These are phyloP conservation scores for Barnettozyma pratensis DNA, from an alignment of 805 yeast species.

Conservation along the genomic window DNA sequence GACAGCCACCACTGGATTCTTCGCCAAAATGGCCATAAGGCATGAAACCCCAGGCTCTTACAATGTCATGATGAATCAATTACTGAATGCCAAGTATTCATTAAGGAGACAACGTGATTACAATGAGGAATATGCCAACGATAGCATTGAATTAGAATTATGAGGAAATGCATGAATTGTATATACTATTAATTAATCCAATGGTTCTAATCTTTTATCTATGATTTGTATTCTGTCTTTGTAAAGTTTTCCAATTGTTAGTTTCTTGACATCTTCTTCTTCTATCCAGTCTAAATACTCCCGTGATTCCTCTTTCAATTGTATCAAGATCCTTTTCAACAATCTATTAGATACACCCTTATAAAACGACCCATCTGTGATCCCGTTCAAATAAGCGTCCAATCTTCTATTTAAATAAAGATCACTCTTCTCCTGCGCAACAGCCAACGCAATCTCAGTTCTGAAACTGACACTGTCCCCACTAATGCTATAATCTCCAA, in stretches of 20 bases:
- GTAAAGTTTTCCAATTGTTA: slow-evolving; percentile 10
- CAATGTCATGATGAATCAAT: slow-evolving; percentile 12
- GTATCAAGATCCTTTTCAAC: slow-evolving; percentile 30
- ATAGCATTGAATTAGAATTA: slow-evolving; percentile 1
- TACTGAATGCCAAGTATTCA: slow-evolving; percentile 17
- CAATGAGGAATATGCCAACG: neutral
- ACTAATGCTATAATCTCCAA: slow-evolving; percentile 68
- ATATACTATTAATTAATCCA: neutral
- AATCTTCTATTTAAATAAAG: slow-evolving; percentile 16
- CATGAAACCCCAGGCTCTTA: slow-evolving; percentile 10
- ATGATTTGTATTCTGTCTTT: slow-evolving; percentile 15
- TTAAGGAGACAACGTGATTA: slow-evolving; percentile 5
- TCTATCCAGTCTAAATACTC: slow-evolving; percentile 16
- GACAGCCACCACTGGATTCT: slow-evolving; percentile 18
- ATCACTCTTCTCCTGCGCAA: slow-evolving; percentile 33
- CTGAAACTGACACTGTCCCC: slow-evolving; percentile 57
- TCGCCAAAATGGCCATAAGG: slow-evolving; percentile 12
- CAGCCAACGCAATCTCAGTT: slow-evolving; percentile 69
- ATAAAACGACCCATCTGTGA: slow-evolving; percentile 40
- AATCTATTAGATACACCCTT: slow-evolving; percentile 27
- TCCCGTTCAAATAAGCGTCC: slow-evolving; percentile 32
- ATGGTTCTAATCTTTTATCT: neutral
- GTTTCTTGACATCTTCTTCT: slow-evolving; percentile 15
- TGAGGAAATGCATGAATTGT: neutral
- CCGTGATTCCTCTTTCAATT: slow-evolving; percentile 25